phyloP scores from a whole-genome alignment of 1,284 basidiomycete genomes.

The Neonothopanus nambi region DNA sequence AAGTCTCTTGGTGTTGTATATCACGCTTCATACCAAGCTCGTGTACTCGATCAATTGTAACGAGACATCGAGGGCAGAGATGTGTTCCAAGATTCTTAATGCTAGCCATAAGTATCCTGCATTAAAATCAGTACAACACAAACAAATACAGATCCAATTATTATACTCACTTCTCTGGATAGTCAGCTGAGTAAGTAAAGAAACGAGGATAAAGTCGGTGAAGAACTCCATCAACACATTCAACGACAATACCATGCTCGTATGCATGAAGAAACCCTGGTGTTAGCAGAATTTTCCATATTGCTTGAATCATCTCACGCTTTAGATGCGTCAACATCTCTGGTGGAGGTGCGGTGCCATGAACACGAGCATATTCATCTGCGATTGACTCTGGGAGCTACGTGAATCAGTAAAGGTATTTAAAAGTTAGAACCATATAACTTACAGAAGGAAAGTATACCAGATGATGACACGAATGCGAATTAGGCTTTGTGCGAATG shows the following conservation, averaged over 20 bases:
- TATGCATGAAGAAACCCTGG: constrained; percentile 31
- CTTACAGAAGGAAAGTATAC: too few species aligned
- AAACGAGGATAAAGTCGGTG: constrained; percentile 32
- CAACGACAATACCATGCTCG: constrained; percentile 27
- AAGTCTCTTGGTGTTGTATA: background rate
- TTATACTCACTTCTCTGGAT: constrained; percentile 38
- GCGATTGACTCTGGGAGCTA: constrained; percentile 25
- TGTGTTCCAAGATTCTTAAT: constrained; percentile 28
- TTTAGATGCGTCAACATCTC: constrained; percentile 28
- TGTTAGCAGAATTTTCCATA: constrained; percentile 23
- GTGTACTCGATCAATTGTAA: constrained; percentile 15
- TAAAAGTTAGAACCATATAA: constrained; percentile 15
- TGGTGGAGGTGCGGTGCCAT: constrained; percentile 7
- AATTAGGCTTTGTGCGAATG: too few species aligned
- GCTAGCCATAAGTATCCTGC: constrained; percentile 29
- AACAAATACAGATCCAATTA: background rate
- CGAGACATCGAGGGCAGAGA: constrained; percentile 27
- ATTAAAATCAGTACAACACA: background rate
- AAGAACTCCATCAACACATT: constrained; percentile 31
- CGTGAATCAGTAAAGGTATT: constrained; percentile 8
- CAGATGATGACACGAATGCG: too few species aligned
- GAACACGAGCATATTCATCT: constrained; percentile 9
- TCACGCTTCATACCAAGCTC: background rate
- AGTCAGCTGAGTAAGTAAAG: constrained; percentile 40
- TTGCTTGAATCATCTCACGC: too few species aligned